These are phyloP conservation scores for Raddia distichophylla DNA, from an alignment of 176 grass and related monocot genomes.

Conservation along the genomic window DNA sequence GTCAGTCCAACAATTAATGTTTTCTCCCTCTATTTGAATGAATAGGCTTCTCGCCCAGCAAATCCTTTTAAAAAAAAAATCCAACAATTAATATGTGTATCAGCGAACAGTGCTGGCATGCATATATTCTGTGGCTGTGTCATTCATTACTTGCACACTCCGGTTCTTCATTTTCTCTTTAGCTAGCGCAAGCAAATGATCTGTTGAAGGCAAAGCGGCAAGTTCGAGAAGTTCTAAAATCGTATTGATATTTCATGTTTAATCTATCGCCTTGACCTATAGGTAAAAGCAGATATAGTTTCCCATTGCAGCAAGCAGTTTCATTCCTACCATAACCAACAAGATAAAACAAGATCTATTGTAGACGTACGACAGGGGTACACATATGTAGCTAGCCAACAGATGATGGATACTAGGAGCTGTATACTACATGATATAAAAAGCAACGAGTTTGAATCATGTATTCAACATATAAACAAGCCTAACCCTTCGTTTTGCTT, in stretches of 20 bases:
- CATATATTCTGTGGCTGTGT: not conserved
- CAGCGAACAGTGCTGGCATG: not conserved
- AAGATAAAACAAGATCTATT: not conserved
- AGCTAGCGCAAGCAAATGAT: not conserved
- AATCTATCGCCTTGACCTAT: not conserved
- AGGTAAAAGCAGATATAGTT: constrained; percentile 2
- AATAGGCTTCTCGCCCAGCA: no score
- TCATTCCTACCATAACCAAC: not conserved
- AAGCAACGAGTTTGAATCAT: no score
- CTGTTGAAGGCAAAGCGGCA: not conserved
- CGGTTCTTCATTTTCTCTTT: not conserved
- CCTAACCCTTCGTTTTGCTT: no score
- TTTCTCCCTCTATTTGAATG: not conserved
- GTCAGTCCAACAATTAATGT: not conserved
- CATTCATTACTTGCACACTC: not conserved
- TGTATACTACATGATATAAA: no score
- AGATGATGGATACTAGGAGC: not conserved
- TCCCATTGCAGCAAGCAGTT: not conserved
- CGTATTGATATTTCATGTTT: constrained; percentile 28
- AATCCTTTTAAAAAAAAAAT: no score
- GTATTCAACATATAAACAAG: no score
- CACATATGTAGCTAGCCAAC: not conserved
- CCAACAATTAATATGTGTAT: not conserved
- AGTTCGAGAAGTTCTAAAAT: not conserved
- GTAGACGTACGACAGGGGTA: not conserved